Conservation (phyloP, 2,329 filamentous ascomycete species). For the Diaporthe amygdali region DNA sequence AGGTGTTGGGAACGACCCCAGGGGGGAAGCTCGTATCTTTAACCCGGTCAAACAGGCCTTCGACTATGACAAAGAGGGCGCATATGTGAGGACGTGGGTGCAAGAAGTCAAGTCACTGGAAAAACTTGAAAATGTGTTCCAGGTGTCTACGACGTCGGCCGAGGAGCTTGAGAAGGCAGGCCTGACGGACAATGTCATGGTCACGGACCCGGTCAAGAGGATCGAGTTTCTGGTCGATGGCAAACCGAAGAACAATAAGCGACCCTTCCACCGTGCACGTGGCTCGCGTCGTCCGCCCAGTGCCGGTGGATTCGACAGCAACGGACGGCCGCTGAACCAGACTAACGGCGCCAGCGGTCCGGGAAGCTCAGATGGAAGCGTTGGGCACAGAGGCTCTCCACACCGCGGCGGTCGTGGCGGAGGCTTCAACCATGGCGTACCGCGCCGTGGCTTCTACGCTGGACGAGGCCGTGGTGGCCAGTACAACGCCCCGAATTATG, state of each 20-base stretch:
- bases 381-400: not conserved
- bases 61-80: slow-evolving; percentile 74
- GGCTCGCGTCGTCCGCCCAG: slow-evolving; percentile 13
- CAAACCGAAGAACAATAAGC: slow-evolving; percentile 45
- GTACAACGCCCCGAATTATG: not conserved
- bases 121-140: slow-evolving; percentile 66
- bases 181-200: slow-evolving; percentile 65
- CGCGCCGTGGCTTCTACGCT: slow-evolving; percentile 12
- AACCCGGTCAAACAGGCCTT: slow-evolving; percentile 83
- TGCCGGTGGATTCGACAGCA: slow-evolving; percentile 24
- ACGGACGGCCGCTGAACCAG: not conserved
- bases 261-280: slow-evolving; percentile 37
- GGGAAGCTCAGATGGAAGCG: not conserved
- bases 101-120: slow-evolving; percentile 65
- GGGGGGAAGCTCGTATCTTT: slow-evolving; percentile 74
- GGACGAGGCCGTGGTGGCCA: slow-evolving; percentile 20
- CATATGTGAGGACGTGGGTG: slow-evolving; percentile 77
- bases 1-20: slow-evolving; percentile 80
- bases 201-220: slow-evolving; percentile 67
- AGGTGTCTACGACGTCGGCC: slow-evolving; percentile 68
- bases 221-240: slow-evolving; percentile 68
- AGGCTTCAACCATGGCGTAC: not conserved
- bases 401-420: slow-evolving; percentile 13
- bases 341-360: not conserved
- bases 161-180: slow-evolving; percentile 63